Evolutionary conservation across 495 filamentous ascomycete genomes (phyloP), one percentile per base, ranked within the genome.

Genomic region (Tuber melanosporum): DNA sequence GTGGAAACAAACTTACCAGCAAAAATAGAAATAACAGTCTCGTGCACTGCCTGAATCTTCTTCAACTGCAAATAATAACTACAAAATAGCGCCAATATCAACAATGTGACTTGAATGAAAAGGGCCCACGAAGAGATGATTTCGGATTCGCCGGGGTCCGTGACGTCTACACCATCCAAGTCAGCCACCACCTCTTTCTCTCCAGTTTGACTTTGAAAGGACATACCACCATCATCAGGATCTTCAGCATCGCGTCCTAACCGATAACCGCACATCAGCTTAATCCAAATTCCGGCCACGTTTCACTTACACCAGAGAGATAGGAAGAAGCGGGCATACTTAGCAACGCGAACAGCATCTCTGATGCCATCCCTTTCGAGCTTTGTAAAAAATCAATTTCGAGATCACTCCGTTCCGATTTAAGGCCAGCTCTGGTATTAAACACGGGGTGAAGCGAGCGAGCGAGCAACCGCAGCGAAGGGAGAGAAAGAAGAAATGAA

Each of bases 21-120:
- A 88, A 99, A 98, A 82, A 99, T 99, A 41, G 94, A 97, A 47
- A 99, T 89, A 74, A 98, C 96, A 17, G 95, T 99, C 85, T 99
- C 95, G 85, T 99, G 95, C 41, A 99, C 92, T 71, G 95, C 95
- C 83, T 97, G 94, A 76, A 99, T 94, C 85, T 94, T 96, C 86
- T 91, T 92, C 85, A 95, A 91, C 85, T 98, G 95, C 66, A 98
- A 89, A 78, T 95, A 91, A 85, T 99, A 99, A 88, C 94, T 97
- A 44, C 94, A 95, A 86, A 98, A 98, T 77, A 99, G 91, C 70
- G 95, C 95, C 74, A 93, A 88, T 82, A 98, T 96, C 81, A 99
- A 89, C 70, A 99, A 88, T 87, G 92, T 88, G 76, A 99, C 95
- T 80, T 97, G 89, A 82, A 99, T 98, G 84, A 97, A 97, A 73